Base-by-base conservation (phyloP, 2,329 filamentous ascomycete species). In the Aspergillus sp. region DNA sequence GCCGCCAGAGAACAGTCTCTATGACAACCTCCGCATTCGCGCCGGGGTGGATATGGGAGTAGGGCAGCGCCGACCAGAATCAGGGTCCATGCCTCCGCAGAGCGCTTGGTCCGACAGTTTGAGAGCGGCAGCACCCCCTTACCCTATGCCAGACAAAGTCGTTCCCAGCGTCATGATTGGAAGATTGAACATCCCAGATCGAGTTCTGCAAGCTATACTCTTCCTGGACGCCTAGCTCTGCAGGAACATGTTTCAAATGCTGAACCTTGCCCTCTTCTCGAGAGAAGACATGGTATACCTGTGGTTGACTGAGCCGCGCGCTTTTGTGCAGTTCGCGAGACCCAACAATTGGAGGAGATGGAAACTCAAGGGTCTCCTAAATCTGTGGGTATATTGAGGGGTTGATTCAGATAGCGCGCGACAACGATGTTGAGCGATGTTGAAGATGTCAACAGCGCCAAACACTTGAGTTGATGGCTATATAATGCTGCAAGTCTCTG, bases 41-140 rank as follows among this genome's bases (percentile, higher is more conserved):
- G 19, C 15, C 12, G 39, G 6, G n/a, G 41, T 35, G 47, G 49
- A 51, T 51, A 51, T 43, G 11, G 14, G 11, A 14, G 19, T 17
- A 51, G n/a, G n/a, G 48, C 48, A 12, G 48, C 33, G 37, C 15
- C 33, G 48, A 15, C 8, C 33, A 14, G 39, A 27, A 52, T 52
- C 49, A 44, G 49, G 49, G 49, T 52, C 49, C 23, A 52, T 49
- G 14, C 33, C 49, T 52, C 39, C 49, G 49, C 49, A 52, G 33
- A 52, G 49, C 49, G 49, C 49, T 31, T 52, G 49, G 14, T 44
- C 39, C 14, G 15, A 14, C 23, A 15, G 14, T 17, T 52, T 70
- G 93, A 98, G 77, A 35, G 88, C 91, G 74, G 86, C 87, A 54
- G 81, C 97, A 31, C 81, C 97, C 56, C 90, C 95, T 64, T 91